Base-by-base conservation (phyloP, 1,139 yeast genomes). In the Pichia sp. region DNA sequence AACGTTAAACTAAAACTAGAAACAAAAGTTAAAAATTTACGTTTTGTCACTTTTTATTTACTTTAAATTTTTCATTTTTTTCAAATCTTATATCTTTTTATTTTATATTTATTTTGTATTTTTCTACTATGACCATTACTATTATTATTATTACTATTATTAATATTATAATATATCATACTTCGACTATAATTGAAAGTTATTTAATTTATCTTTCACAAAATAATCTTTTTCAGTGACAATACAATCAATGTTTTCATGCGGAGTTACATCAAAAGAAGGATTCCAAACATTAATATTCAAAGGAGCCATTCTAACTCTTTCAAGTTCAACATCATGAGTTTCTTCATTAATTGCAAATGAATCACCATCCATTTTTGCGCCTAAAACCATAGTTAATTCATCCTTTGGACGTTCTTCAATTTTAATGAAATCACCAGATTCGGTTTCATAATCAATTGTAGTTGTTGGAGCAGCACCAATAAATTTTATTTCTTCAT, bases 381-480 rank as follows among this genome's bases (percentile, higher is more conserved):
- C 88, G 20, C 97, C 97, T 54, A 77, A 77, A 41, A 90, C 77
- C 30, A 81, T 76, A 30, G 90, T 84, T 55, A 92, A 74, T 63
- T 92, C 98, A 46, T 76, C 68, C 2, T 82, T 71, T 11, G 96
- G 92, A 59, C 98, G 79, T 65, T 89, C 88, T 66, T 92, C 98
- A 47, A 92, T 90, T 27, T 79, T 75, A 51, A 92, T 90, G 15
- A 76, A 80, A 32, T 75, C 82, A 13, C 97, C 97, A 2, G 77
- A 65, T 20, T 67, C 61, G 0, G 92, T 85, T 13, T 72, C 68
- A 50, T 74, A 68, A 63, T 92, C 97, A 52, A 92, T 81, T 0
- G 97, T 87, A 1, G 97, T 89, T 47, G 79, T 84, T 45, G 97
- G 97, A 2, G 97, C 97, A 36, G 96, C 97, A 7, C 92, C 96